Conservation (phyloP, 306 rosid species). For the Hippophae rhamnoides region DNA sequence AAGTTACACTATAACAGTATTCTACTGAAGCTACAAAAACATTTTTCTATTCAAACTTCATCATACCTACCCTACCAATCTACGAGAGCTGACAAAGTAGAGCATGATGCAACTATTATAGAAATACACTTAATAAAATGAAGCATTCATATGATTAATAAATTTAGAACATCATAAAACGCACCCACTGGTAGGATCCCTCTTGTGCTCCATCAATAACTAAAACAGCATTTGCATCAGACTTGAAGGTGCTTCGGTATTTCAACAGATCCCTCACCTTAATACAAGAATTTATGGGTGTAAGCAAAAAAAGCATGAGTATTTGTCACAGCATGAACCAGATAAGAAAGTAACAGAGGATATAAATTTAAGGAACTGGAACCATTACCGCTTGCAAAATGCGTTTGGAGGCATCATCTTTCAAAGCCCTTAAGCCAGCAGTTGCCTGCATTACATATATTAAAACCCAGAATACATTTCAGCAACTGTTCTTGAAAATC, state of each 20-base stretch:
- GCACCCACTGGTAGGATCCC: slow-evolving; percentile 95
- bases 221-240: slow-evolving; percentile 46
- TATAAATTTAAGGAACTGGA: background rate
- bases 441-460: slow-evolving; percentile 57
- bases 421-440: slow-evolving; percentile 85
- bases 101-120: too few species aligned
- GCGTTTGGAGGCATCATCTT: slow-evolving; percentile 66
- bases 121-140: background rate
- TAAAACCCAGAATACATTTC: slow-evolving; percentile 18
- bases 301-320: background rate
- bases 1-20: background rate
- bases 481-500: too few species aligned
- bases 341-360: background rate
- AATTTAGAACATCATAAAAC: slow-evolving; percentile 19
- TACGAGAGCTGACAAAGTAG: too few species aligned
- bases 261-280: slow-evolving; percentile 81
- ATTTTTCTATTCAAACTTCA: too few species aligned
- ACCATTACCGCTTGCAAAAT: slow-evolving; percentile 75
- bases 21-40: too few species aligned
- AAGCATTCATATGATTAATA: background rate
- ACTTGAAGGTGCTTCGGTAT: slow-evolving; percentile 46
- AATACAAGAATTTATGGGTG: slow-evolving; percentile 7
- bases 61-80: too few species aligned
- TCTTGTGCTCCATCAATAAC: slow-evolving; percentile 96
- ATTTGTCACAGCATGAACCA: slow-evolving; percentile 6